Base-by-base conservation (phyloP, 2,329 filamentous ascomycete species). In the Anisogramma anomala region DNA sequence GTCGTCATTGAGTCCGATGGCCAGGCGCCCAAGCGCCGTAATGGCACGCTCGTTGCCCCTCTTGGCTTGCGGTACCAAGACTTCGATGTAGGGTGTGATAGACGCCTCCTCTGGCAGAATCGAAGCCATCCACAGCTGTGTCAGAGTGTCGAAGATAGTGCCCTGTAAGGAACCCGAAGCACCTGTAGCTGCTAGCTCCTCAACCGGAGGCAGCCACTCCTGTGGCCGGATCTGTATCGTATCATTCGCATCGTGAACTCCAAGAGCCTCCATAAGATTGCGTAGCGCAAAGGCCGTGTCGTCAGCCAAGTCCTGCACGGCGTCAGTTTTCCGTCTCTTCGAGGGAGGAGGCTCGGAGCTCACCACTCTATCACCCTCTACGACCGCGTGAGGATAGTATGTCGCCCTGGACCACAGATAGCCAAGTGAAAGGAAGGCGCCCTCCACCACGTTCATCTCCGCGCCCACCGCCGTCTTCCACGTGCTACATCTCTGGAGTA, bases 41-140 rank as follows among this genome's bases (percentile, higher is more conserved):
- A 95, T 89, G 0, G 89, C 83, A 42, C 73, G 79, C 53, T 93
- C 88, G 42, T 84, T 84, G 7, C 86, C 83, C 43, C 82, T 78
- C 55, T 87, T 91, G 8, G 84, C 81, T 45, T 81, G 74, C 1
- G 70, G 65, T 5, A 74, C 68, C 0, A 95, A 64, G 6, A 76
- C 72, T 14, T 79, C 69, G 18, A 79, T 67, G 11, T 87, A 64
- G 1, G 67, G 62, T 52, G 20, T 57, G 50, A 4, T 54, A 49
- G 5, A 52, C 46, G 1, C 58, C 2, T 60, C 52, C 19, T 50
- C 22, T 23, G 43, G 20, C 28, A 11, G 54, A 7, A 72, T 53
- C 2, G 62, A 61, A 0, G 65, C 66, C 3, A 62, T 59, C 65
- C 67, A 70, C 0, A 74, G 52, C 45, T 72, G 66, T 0, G 64